Base-by-base conservation (phyloP, 2,329 filamentous ascomycete genomes). In the Massarina eburnea region DNA sequence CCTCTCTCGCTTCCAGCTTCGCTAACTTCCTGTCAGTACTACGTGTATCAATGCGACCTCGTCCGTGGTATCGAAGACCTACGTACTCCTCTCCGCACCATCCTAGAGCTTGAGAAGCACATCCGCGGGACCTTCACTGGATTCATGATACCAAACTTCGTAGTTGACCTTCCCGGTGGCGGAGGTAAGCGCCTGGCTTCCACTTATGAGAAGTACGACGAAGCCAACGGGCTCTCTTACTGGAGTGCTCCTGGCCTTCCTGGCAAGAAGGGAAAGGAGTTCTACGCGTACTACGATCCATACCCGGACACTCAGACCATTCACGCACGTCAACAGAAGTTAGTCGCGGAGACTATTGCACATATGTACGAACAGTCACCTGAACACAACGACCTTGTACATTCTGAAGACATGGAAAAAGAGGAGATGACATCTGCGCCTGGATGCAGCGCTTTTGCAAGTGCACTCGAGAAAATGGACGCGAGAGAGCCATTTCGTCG, bases 21-120 rank as follows among this genome's bases (percentile, higher is more conserved):
- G 3, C 26, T 32, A 42, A 30, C 14, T 46, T 19, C 27, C 12
- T 7, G 9, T 15, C 30, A 82, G 77, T 85, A 85, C 62, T 86
- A 86, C 55, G 77, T 86, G 41, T 86, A 85, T 62, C 81, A 84
- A 58, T 80, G 79, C 37, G 83, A 86, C 61, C 81, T 85, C 76
- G 80, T 84, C 8, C 66, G 72, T 21, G 79, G 76, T 35, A 73
- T 81, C 2, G 83, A 86, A 67, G 82, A 86, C 55, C 71, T 85
- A 18, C 79, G 83, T 7, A 86, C 82, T 1, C 81, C 81, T 2
- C 72, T 86, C 9, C 72, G 74, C 34, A 81, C 77, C 2, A 82
- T 83, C 37, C 72, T 85, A 14, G 68, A 81, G 15, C 68, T 86
- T 0, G 82, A 86, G 61, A 71, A 75, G 18, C 61, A 79, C 33